Base-by-base conservation (phyloP, 371 early-diverging fungal species). In the Zopfochytrium polystomum region DNA sequence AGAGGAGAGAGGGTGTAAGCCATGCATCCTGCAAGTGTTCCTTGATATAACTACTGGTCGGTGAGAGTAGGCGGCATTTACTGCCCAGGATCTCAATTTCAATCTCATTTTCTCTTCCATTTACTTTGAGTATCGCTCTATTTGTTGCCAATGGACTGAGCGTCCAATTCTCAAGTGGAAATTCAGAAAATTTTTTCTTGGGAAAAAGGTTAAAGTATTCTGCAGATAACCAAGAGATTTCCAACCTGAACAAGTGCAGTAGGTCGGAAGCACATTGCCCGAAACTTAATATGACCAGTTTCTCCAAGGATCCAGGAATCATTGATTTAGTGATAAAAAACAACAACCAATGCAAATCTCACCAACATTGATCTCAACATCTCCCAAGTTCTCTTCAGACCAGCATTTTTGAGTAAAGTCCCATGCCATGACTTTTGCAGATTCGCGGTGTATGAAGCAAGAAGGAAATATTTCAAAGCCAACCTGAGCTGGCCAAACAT, bases 241-340 rank as follows among this genome's bases (percentile, higher is more conserved):
- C 20, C 52, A 48, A 74, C 75, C 71, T 78, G 78, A 1, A 80
- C 71, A 1, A 77, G 23, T 2, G 81, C 81, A 6, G 74, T 74
- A 6, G 78, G 78, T 1, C 57, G 45, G 38, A 80, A 77, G 22
- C 72, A 71, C 7, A 70, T 70, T 6, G 78, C 73, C 42, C 66
- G 58, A 62, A 77, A 78, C 50, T 70, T 71, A 46, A 78, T 68
- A 13, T 58, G 53, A 7, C 77, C 74, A 2, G 35, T 45, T 42
- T 72, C 76, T 63, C 34, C 11, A 31, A 22, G 23, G 3, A 26
- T 6, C 20, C 5, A n/a, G n/a, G n/a, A n/a, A n/a, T n/a, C n/a
- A n/a, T n/a, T n/a, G 15, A 23, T 20, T 26, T 33, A 23, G 29
- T 23, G 22, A 33, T 13, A 30, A 42, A 18, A 20, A 43, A 31